A percentile compares a stretch with the other conserved stretches of the same genome.
Conservation (phyloP, 1,284 basidiomycete genomes). For the Sparassis latifolia region DNA sequence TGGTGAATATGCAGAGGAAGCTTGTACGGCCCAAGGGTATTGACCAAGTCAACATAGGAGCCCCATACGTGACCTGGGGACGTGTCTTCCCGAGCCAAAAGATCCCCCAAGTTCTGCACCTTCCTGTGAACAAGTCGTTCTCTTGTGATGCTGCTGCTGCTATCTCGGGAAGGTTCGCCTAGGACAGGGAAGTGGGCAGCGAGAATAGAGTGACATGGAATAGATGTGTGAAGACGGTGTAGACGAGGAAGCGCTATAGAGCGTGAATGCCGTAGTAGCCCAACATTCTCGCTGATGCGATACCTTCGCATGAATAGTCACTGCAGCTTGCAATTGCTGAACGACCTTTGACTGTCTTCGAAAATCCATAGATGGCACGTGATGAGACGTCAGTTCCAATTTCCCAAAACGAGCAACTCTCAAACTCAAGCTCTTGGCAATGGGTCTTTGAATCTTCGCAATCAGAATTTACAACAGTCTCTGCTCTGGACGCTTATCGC, state of each 20-base stretch:
- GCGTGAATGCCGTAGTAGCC: background rate
- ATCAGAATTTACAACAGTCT: too few species aligned
- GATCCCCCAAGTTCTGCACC: conserved; percentile 25
- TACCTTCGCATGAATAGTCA: conserved; percentile 1
- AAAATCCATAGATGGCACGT: too few species aligned
- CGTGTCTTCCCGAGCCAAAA: conserved; percentile 25
- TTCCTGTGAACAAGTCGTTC: conserved; percentile 18
- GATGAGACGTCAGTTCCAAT: too few species aligned
- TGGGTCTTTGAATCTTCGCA: too few species aligned
- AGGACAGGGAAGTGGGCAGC: background rate
- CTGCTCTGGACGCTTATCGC: too few species aligned
- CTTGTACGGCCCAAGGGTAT: conserved; percentile 34
- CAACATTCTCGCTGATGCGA: background rate
- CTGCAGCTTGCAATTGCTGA: background rate
- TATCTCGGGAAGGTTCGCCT: background rate
- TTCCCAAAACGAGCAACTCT: too few species aligned
- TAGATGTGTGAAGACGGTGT: conserved; percentile 1
- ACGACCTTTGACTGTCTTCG: background rate
- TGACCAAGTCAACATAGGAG: conserved; percentile 50
- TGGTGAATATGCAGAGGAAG: conserved; percentile 63
- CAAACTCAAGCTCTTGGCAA: too few species aligned
- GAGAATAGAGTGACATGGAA: background rate
- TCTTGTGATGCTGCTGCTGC: background rate
- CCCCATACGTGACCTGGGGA: conserved; percentile 49
- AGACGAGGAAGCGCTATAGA: background rate